Conservation (phyloP, 345 rosid genomes). For the Cardamine chenopodiifolia region DNA sequence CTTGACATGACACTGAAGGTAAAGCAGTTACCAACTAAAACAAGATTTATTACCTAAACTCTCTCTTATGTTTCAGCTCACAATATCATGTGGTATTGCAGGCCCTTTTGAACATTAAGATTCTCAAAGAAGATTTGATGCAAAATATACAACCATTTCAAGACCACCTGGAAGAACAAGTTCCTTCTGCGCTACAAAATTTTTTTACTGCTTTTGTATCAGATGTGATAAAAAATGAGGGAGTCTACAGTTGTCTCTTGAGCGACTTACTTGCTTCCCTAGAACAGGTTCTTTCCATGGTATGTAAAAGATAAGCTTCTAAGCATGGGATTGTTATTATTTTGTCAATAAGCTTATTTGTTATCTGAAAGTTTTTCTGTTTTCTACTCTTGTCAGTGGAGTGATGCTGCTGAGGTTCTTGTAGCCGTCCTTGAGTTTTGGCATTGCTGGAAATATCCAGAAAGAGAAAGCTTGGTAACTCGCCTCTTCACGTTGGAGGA, state of each 20-base stretch:
- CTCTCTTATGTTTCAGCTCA: neutral
- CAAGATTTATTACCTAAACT: neutral
- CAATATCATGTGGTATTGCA: neutral
- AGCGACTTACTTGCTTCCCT: slow-evolving; percentile 13
- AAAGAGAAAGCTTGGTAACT: slow-evolving; percentile 18
- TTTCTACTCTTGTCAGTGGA: slow-evolving; percentile 14
- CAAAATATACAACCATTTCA: neutral
- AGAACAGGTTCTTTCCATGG: slow-evolving; percentile 18
- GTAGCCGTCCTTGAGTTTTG: slow-evolving; percentile 21
- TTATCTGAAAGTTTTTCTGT: neutral
- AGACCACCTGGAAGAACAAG: neutral
- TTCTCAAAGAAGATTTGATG: slow-evolving; percentile 15
- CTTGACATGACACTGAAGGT: slow-evolving; percentile 37
- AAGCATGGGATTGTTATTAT: neutral
- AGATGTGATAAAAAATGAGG: neutral
- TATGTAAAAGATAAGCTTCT: slow-evolving; percentile 6
- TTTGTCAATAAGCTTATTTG: neutral
- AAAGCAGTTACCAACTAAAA: slow-evolving; percentile 3
- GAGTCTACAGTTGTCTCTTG: slow-evolving; percentile 16
- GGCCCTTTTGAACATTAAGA: slow-evolving; percentile 23
- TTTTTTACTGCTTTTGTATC: slow-evolving; percentile 26
- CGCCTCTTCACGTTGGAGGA: slow-evolving; percentile 9
- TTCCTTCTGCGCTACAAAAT: neutral
- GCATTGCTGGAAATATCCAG: slow-evolving; percentile 7
- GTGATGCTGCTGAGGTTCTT: slow-evolving; percentile 9